phyloP scores from a whole-genome alignment of 345 rosid genomes.

The Syzygium grande region DNA sequence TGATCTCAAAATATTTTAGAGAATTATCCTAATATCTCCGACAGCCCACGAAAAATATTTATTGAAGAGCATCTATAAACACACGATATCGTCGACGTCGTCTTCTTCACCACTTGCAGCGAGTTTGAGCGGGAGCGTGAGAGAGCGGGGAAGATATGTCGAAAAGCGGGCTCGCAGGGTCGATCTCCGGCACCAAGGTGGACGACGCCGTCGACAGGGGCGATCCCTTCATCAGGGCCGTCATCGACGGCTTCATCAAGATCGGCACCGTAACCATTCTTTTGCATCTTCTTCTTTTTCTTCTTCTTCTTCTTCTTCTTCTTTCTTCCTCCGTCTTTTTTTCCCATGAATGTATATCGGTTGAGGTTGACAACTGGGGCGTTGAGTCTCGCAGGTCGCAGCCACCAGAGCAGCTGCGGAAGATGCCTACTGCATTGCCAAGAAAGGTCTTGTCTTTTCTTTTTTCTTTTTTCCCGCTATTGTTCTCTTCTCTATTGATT shows the following conservation, averaged over 20 bases:
- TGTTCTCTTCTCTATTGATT: neutral
- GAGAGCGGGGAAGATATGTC: constrained; percentile 36
- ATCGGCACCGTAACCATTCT: constrained; percentile 48
- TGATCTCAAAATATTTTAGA: too few relatives aligned
- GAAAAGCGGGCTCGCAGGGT: constrained; percentile 39
- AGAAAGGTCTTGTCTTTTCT: constrained; percentile 30
- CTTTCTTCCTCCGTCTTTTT: neutral
- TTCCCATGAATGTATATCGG: neutral
- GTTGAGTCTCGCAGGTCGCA: constrained; percentile 49
- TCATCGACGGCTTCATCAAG: constrained; percentile 81
- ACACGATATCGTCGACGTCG: neutral
- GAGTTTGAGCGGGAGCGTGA: neutral
- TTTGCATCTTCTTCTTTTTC: neutral
- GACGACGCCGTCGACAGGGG: constrained; percentile 66
- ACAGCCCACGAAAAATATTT: neutral
- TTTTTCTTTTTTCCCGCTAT: neutral
- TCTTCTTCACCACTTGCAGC: neutral
- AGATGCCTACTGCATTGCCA: constrained; percentile 45
- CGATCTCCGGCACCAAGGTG: constrained; percentile 52
- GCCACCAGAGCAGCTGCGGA: constrained; percentile 50
- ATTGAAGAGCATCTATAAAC: neutral
- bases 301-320: neutral
- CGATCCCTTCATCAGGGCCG: constrained; percentile 56
- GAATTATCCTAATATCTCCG: too few relatives aligned
- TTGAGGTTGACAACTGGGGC: neutral